Percentiles rank a stretch among this genome's conserved stretches.
Conservation (phyloP, 306 rosid species). For the Citrullus colocynthis region DNA sequence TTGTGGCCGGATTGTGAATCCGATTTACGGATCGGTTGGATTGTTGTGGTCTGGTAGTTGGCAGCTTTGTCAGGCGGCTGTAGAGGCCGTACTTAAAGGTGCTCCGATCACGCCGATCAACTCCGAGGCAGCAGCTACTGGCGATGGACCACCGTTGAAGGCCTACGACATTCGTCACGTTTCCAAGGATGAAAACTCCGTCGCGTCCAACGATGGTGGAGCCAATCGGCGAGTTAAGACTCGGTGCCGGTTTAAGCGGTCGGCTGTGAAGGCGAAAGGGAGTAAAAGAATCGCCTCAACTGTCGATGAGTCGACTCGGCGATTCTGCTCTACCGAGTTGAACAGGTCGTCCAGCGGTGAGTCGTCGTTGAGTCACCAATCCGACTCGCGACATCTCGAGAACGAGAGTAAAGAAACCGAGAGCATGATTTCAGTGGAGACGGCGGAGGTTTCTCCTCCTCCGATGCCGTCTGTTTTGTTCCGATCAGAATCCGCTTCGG, state of each 20-base stretch:
- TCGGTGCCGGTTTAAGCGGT: conserved; percentile 51
- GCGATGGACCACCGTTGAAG: conserved; percentile 75
- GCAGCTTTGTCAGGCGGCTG: conserved; percentile 93
- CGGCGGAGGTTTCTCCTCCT: conserved; percentile 42
- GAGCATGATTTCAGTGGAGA: conserved; percentile 68
- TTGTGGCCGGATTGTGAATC: conserved; percentile 89
- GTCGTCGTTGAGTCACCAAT: conserved; percentile 83
- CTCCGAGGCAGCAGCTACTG: conserved; percentile 57
- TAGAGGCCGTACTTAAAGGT: conserved; percentile 80
- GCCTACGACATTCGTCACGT: conserved; percentile 91
- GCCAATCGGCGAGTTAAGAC: conserved; percentile 33
- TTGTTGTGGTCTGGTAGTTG: conserved; percentile 93
- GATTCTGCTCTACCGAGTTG: conserved; percentile 19
- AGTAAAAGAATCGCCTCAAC: conserved; percentile 7
- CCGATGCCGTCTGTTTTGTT: conserved; percentile 26
- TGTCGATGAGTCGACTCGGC: conserved; percentile 4
- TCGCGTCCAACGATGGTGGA: conserved; percentile 30
- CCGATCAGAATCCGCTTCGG: conserved; percentile 39
- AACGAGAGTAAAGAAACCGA: conserved; percentile 55
- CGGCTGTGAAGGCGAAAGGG: conserved; percentile 28
- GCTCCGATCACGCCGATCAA: conserved; percentile 73
- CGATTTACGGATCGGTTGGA: conserved; percentile 94
- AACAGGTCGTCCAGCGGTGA: conserved; percentile 72
- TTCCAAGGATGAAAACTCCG: conserved; percentile 70
- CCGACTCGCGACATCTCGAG: conserved; percentile 47